phyloP scores from a whole-genome alignment of 441 rosid genomes.

The Gossypium davidsonii region DNA sequence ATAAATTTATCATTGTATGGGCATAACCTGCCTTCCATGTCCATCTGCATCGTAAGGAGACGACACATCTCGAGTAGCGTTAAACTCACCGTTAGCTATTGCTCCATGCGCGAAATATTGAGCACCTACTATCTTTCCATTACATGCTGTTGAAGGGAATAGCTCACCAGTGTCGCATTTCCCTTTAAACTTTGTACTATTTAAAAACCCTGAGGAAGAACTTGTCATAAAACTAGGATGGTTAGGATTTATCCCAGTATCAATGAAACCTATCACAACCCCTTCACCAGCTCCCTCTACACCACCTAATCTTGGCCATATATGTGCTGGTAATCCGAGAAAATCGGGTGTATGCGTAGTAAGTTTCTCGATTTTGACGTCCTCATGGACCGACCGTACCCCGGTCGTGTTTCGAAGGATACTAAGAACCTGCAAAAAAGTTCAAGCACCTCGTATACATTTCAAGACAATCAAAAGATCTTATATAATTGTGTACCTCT shows the following conservation, averaged over 20 bases:
- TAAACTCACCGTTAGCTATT: constrained; percentile 45
- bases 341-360: constrained; percentile 44
- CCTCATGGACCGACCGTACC: constrained; percentile 37
- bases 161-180: constrained; percentile 31
- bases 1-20: background rate
- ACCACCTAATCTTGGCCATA: constrained; percentile 46
- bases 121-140: constrained; percentile 45
- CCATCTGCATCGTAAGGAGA: constrained; percentile 57
- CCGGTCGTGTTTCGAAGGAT: constrained; percentile 30
- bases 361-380: constrained; percentile 41
- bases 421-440: constrained; percentile 23
- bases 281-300: constrained; percentile 39
- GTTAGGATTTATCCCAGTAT: constrained; percentile 44
- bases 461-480: too few species aligned
- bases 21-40: constrained; percentile 47
- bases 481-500: constrained; percentile 22
- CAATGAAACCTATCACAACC: constrained; percentile 42
- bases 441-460: too few species aligned
- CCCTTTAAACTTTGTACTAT: constrained; percentile 33
- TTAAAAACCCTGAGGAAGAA: constrained; percentile 14
- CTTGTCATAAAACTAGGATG: constrained; percentile 40
- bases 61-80: constrained; percentile 33
- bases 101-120: constrained; percentile 49
- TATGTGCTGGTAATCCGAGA: constrained; percentile 37
- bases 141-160: constrained; percentile 37